phyloP scores from a whole-genome alignment of 2,329 filamentous ascomycete species.

The Fusarium siculi region DNA sequence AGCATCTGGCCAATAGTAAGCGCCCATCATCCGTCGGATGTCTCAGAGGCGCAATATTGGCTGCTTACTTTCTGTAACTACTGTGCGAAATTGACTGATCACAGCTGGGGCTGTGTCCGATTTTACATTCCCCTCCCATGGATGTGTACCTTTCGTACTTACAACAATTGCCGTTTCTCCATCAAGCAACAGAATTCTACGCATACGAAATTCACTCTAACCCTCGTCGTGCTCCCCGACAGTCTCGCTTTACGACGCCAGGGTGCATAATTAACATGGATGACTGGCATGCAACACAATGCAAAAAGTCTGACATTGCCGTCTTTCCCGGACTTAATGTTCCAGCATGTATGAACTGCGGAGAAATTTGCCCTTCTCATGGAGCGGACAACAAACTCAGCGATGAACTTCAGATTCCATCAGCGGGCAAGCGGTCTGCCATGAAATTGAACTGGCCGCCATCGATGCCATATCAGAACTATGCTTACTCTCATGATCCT shows the following conservation, averaged over 20 bases:
- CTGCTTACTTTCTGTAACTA: neutral
- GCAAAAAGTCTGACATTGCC: neutral
- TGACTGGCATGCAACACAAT: neutral
- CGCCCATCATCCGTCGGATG: neutral
- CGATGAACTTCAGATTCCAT: neutral
- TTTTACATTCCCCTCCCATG: neutral
- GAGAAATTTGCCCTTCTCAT: neutral
- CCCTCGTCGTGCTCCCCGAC: accelerated
- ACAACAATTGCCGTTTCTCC: accelerated
- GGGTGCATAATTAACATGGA: neutral
- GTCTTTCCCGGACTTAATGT: neutral
- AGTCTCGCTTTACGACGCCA: neutral
- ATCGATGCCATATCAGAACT: neutral
- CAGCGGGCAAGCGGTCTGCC: neutral
- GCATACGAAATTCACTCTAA: accelerated
- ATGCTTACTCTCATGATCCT: neutral
- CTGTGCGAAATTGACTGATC: accelerated
- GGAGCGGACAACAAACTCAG: neutral
- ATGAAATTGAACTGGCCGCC: neutral
- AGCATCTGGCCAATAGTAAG: neutral
- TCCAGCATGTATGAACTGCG: neutral
- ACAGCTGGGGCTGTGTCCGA: neutral
- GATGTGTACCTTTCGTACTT: neutral
- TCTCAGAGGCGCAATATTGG: neutral
- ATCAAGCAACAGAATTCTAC: accelerated